These are phyloP conservation scores for Tulasnella sp. DNA, from an alignment of 768 basidiomycete genomes.

Conservation along the genomic window DNA sequence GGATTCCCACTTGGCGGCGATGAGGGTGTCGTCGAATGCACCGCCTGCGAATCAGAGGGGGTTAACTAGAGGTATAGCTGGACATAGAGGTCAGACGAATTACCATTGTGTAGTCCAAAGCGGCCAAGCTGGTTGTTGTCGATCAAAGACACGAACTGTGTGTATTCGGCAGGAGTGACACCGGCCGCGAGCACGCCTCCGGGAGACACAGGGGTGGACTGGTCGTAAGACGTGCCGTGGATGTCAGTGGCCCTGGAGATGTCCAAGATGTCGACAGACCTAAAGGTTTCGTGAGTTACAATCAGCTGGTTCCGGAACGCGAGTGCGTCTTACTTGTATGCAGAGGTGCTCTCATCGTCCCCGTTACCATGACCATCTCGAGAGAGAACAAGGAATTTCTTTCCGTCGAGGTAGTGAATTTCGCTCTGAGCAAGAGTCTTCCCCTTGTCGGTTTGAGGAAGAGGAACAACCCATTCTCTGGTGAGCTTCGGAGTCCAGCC, in stretches of 20 bases:
- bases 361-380: constrained; percentile 52
- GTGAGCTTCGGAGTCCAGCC: constrained; percentile 29
- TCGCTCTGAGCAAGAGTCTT: constrained; percentile 45
- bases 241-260: constrained; percentile 50
- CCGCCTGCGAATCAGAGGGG: constrained; percentile 28
- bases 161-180: constrained; percentile 43
- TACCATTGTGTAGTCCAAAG: constrained; percentile 54
- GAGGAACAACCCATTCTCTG: constrained; percentile 49
- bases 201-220: constrained; percentile 38
- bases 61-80: not conserved
- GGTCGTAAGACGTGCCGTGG: constrained; percentile 42
- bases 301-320: not conserved
- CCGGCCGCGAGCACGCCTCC: constrained; percentile 35
- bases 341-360: constrained; percentile 36
- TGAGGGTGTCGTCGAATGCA: constrained; percentile 40
- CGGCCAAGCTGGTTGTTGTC: constrained; percentile 42
- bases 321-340: constrained; percentile 36
- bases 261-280: constrained; percentile 48
- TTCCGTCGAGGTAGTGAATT: constrained; percentile 40
- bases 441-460: constrained; percentile 37
- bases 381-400: constrained; percentile 46
- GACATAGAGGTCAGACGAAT: constrained; percentile 3
- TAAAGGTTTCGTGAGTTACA: constrained; percentile 21
- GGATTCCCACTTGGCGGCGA: constrained; percentile 58
- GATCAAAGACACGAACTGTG: constrained; percentile 43